Base-by-base conservation (phyloP, 768 basidiomycete genomes). In the Crassisporium funariophilum region DNA sequence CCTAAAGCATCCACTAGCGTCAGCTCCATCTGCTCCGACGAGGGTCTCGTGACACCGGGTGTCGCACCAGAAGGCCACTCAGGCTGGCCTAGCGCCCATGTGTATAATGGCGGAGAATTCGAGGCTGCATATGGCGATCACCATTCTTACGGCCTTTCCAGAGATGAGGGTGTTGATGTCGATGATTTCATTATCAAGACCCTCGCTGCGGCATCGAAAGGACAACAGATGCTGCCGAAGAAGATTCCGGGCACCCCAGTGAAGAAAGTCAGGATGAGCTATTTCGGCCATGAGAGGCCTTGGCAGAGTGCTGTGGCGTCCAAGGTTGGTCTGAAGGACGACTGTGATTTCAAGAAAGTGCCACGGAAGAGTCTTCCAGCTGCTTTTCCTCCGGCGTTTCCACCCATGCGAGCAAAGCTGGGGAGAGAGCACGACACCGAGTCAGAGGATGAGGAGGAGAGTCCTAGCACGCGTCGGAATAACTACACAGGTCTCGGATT, bases 301-400 rank as follows among this genome's bases (percentile, higher is more conserved):
- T 91, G 88, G 88, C 88, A 89, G 63, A 90, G 88, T 58, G 88
- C 88, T 3, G 78, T 90, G 15, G 77, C 88, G 11, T 65, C 75
- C 53, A 88, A 86, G 62, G 81, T 88, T 38, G 82, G 80, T 3
- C 63, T 72, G 19, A 66, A 72, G 21, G 74, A 78, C 22, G 71
- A 75, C 25, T 79, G 78, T 59, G 65, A 68, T 17, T 67, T 66
- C 20, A 74, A 69, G 54, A 76, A 76, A 52, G 70, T 63, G 24
- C 81, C 81, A 15, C 73, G 88, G 44, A 85, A 90, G 72, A 90
- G 88, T 49, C 58, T 91, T 34, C 88, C 88, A 17, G 84, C 86
- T 41, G 85, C 79, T 7, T 86, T 90, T 55, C 78, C 83, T 19
- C 56, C 62, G 4, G 51, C 75, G 4, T 66, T n/a, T n/a, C n/a